Percentiles rank a stretch among this genome's conserved stretches.
These are phyloP conservation scores for Thraustochytrium striatum DNA, from an alignment of 352 stramenopile species.

Conservation along the genomic window DNA sequence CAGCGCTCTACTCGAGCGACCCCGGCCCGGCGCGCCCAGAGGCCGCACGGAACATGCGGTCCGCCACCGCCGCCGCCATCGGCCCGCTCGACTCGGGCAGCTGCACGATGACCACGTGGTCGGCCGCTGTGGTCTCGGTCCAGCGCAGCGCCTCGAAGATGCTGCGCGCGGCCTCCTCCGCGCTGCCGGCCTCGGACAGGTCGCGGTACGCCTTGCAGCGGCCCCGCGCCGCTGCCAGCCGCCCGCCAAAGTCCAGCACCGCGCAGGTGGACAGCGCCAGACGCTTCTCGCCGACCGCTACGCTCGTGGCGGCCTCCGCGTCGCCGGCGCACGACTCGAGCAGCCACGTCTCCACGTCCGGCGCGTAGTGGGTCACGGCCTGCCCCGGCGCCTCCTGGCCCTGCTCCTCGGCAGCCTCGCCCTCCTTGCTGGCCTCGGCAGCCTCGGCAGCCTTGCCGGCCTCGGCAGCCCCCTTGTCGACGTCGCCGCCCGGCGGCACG, in stretches of 20 bases:
- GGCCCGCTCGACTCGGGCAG: conserved; percentile 20
- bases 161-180: conserved; percentile 65
- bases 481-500: not conserved
- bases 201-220: conserved; percentile 69
- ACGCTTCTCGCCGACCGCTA: not conserved
- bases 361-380: conserved; percentile 94
- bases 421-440: not conserved
- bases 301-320: not conserved
- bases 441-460: not conserved
- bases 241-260: conserved; percentile 71
- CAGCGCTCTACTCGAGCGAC: too few species aligned
- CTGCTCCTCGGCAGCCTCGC: conserved; percentile 50
- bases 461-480: not conserved
- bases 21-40: too few species aligned
- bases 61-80: conserved; percentile 49
- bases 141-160: conserved; percentile 77
- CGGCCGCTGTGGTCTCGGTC: conserved; percentile 67
- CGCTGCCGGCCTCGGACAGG: conserved; percentile 66
- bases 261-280: conserved; percentile 59
- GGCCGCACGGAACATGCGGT: conserved; percentile 52
- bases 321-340: conserved; percentile 38
- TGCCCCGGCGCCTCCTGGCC: conserved; percentile 86
- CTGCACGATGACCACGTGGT: conserved; percentile 50
- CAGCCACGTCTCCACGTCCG: conserved; percentile 83
- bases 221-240: conserved; percentile 59